Evolutionary conservation across 169 alveolate genomes (phyloP), one percentile per base, ranked within the genome.

Genomic region (Plasmodium inui): DNA sequence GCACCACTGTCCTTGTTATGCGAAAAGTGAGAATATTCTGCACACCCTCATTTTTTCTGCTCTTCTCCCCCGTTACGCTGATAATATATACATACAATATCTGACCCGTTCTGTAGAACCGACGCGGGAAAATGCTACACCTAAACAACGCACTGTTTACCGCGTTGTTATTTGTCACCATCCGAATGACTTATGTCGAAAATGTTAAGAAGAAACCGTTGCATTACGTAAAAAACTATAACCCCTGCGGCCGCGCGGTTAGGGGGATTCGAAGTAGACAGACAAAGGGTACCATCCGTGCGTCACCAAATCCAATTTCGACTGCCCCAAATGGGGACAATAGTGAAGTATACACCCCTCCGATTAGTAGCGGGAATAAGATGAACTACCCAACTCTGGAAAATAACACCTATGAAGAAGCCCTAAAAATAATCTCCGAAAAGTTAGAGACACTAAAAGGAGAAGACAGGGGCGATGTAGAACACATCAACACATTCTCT

Each of bases 321-420:
- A 78, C n/a, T 30, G 17, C 79, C 19, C 34, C 55, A 46, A 67
- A 67, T 67, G 76, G n/a, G 14, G 76, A 67, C 30, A 67, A 67
- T n/a, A 67, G 12, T 19, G 37, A 50, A 26, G 44, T 19, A 12
- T 53, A 81, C 22, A 30, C 41, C 67, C 55, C 26, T 57, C 46
- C 41, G 8, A 55, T 32, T 22, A 57, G 79, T 32, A 10, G 79
- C 37, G 81, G n/a, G 37, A 53, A 85, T 34, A 74, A 53, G 39
- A 4, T 76, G 57, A 74, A 19, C 81, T 53, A 22, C 39, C 26
- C 32, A 44, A 32, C 72, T 37, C 44, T 79, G 71, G 53, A 76
- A 5, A 55, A 81, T 17, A 82, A 91, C 14, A 19, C 83, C 30
- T 91, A 91, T 53, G 92, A 91, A 50, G 92, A 81, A 70, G 85